Evolutionary conservation across 495 filamentous ascomycete species (phyloP).

Genomic region (Aspergillus wentii): DNA sequence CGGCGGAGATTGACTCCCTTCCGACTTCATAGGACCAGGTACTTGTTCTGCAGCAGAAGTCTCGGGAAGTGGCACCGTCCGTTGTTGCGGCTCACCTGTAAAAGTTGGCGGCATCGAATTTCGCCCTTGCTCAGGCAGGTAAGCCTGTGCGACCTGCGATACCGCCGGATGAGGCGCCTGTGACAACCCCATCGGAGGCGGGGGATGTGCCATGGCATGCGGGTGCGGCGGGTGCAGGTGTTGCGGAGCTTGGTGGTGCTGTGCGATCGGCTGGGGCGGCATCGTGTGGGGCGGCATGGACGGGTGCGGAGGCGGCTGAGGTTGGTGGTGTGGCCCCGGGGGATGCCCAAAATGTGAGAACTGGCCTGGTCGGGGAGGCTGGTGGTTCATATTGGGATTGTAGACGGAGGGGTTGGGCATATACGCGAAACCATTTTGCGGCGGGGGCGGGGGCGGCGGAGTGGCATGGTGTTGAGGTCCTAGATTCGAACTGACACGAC

Average conservation of each 20-base stretch:
- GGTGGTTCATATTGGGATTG: conserved; percentile 55
- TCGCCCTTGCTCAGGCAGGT: conserved; percentile 61
- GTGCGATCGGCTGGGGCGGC: conserved; percentile 25
- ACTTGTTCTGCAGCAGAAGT: conserved; percentile 35
- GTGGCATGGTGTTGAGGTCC: conserved; percentile 56
- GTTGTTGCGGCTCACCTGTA: conserved; percentile 38
- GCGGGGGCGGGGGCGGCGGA: conserved; percentile 55
- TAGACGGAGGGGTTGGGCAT: conserved; percentile 84
- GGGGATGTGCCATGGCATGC: conserved; percentile 24
- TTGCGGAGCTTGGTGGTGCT: conserved; percentile 23
- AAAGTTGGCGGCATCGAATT: conserved; percentile 49
- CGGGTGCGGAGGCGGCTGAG: conserved; percentile 27
- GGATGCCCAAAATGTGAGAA: conserved; percentile 45
- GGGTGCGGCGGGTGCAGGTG: conserved; percentile 37
- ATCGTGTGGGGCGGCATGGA: conserved; percentile 23
- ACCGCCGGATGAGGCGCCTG: conserved; percentile 48
- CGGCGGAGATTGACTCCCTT: conserved; percentile 46
- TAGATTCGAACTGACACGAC: conserved; percentile 71
- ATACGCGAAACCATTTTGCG: conserved; percentile 75
- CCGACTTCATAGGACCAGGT: conserved; percentile 31
- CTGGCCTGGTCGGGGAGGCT: conserved; percentile 39
- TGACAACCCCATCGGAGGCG: conserved; percentile 30
- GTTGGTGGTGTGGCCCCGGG: conserved; percentile 31
- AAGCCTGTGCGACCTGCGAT: conserved; percentile 61
- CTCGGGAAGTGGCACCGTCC: conserved; percentile 32